Evolutionary conservation across 2,329 filamentous ascomycete species (phyloP).

Genomic region (Botrytis sinoallii): DNA sequence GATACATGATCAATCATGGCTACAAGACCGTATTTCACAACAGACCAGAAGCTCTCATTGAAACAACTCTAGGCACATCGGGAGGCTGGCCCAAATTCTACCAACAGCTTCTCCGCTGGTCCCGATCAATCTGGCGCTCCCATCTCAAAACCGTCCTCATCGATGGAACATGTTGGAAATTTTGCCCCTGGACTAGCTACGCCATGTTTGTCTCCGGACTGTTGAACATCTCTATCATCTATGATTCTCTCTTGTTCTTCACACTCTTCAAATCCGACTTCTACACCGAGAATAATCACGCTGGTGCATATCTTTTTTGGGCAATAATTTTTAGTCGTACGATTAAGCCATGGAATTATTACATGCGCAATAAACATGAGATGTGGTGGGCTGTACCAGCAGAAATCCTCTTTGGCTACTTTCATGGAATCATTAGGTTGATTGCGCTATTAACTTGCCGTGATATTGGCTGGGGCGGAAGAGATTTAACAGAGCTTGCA

Average conservation of each 20-base stretch:
- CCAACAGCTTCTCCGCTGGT: constrained; percentile 55
- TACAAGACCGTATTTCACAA: constrained; percentile 56
- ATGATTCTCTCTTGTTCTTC: constrained; percentile 46
- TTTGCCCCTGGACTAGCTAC: constrained; percentile 52
- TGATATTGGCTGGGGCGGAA: background rate
- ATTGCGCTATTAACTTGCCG: background rate
- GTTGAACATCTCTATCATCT: constrained; percentile 54
- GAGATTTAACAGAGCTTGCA: background rate
- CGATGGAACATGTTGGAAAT: constrained; percentile 40
- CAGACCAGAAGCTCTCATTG: constrained; percentile 45
- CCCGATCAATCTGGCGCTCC: constrained; percentile 55
- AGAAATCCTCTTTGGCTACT: background rate
- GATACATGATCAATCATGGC: constrained; percentile 49
- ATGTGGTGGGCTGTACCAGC: background rate
- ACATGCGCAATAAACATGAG: background rate
- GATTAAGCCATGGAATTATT: background rate
- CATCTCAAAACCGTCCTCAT: constrained; percentile 49
- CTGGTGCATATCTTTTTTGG: background rate
- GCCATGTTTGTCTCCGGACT: constrained; percentile 54
- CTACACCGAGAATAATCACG: background rate
- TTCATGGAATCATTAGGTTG: background rate
- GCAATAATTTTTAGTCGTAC: background rate
- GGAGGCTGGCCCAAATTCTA: constrained; percentile 44
- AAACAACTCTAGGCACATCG: constrained; percentile 51
- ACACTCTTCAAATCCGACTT: background rate